These are phyloP conservation scores for Mycena olivaceomarginata DNA, from an alignment of 768 basidiomycete genomes.

Conservation along the genomic window DNA sequence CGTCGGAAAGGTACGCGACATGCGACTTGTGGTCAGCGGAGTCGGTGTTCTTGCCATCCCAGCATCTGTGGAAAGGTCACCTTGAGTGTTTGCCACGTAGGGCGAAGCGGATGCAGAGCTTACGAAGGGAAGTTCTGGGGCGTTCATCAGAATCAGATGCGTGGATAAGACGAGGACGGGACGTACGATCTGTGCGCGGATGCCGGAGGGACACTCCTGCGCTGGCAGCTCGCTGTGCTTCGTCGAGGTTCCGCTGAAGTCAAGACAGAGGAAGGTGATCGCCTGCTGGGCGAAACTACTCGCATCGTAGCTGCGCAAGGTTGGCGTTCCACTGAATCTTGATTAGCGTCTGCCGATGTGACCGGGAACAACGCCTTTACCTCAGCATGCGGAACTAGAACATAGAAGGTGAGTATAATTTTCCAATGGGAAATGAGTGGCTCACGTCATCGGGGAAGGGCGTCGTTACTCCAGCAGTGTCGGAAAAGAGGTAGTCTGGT, in stretches of 20 bases:
- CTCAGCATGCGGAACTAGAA: slow-evolving; percentile 72
- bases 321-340: slow-evolving; percentile 52
- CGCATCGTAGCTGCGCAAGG: slow-evolving; percentile 56
- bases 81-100: slow-evolving; percentile 4
- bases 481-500: slow-evolving; percentile 69
- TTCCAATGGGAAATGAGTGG: slow-evolving; percentile 28
- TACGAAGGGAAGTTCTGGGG: slow-evolving; percentile 41
- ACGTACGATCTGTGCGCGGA: slow-evolving; percentile 70
- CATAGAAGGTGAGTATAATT: slow-evolving; percentile 21
- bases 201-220: slow-evolving; percentile 64
- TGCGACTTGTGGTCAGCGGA: slow-evolving; percentile 73
- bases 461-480: slow-evolving; percentile 67
- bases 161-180: slow-evolving; percentile 5
- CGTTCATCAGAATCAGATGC: slow-evolving; percentile 6
- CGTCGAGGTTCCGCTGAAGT: slow-evolving; percentile 57
- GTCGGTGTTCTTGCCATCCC: slow-evolving; percentile 73
- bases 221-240: slow-evolving; percentile 61
- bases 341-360: slow-evolving; percentile 1
- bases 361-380: slow-evolving; percentile 48
- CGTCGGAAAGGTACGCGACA: slow-evolving; percentile 66
- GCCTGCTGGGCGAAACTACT: slow-evolving; percentile 60
- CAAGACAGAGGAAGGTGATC: slow-evolving; percentile 62
- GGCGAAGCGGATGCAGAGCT: not conserved
- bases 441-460: slow-evolving; percentile 74
- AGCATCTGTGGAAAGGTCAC: slow-evolving; percentile 69